These are phyloP conservation scores for Aureobasidium subglaciale DNA, from an alignment of 2,329 filamentous ascomycete species.

Conservation along the genomic window DNA sequence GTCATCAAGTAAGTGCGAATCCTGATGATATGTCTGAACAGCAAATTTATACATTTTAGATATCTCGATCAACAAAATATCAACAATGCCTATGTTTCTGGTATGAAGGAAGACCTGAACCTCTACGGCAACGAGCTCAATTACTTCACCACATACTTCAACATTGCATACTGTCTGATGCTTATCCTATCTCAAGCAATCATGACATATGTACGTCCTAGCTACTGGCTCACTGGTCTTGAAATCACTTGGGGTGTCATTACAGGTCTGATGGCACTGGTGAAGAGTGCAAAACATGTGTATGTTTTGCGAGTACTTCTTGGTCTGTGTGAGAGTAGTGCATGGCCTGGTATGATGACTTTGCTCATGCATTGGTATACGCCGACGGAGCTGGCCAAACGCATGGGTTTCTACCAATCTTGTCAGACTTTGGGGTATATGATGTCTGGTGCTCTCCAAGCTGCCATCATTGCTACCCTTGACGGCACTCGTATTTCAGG, in stretches of 20 bases:
- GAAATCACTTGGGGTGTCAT: conserved; percentile 24
- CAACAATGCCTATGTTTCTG: conserved; percentile 21
- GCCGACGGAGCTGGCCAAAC: conserved; percentile 21
- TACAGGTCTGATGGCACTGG: conserved; percentile 27
- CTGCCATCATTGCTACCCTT: conserved; percentile 27
- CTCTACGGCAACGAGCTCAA: conserved; percentile 25
- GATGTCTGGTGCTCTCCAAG: conserved; percentile 22
- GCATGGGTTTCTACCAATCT: conserved; percentile 23
- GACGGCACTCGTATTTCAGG: conserved; percentile 29
- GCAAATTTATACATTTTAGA: neutral
- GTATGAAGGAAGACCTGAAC: conserved; percentile 25
- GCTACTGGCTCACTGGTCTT: conserved; percentile 27
- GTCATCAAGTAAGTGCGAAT: conserved; percentile 24
- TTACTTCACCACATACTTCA: conserved; percentile 35
- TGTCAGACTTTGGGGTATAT: conserved; percentile 23
- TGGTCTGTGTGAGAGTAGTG: conserved; percentile 29
- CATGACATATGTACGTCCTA: conserved; percentile 31
- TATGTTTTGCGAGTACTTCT: conserved; percentile 25
- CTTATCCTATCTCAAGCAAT: conserved; percentile 36
- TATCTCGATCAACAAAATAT: conserved; percentile 26
- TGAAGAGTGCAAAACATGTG: conserved; percentile 23
- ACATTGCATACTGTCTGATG: conserved; percentile 34
- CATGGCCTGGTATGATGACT: conserved; percentile 41
- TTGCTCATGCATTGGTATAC: conserved; percentile 29
- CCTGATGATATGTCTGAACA: neutral